A percentile compares a stretch with the other conserved stretches of the same genome.
These are phyloP conservation scores for Tulasnella sp. DNA, from an alignment of 768 basidiomycete species.

Conservation along the genomic window DNA sequence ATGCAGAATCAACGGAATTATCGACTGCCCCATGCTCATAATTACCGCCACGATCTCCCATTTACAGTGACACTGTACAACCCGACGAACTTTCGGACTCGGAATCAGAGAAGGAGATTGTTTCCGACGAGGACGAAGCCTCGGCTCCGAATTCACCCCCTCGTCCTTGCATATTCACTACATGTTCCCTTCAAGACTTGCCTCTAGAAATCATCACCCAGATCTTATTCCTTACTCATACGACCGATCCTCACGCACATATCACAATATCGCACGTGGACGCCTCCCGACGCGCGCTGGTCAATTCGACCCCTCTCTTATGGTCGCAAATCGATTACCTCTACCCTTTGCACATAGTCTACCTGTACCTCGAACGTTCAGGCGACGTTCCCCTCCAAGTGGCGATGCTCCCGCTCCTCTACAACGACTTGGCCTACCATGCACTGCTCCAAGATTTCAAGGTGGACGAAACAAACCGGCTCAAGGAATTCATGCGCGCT, in stretches of 20 bases:
- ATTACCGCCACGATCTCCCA: too few relatives aligned
- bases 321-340: not conserved
- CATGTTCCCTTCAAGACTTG: not conserved
- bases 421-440: not conserved
- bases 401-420: not conserved
- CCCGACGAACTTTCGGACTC: not conserved
- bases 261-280: not conserved
- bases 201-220: not conserved
- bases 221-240: not conserved
- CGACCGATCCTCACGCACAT: not conserved
- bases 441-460: not conserved
- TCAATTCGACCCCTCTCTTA: not conserved
- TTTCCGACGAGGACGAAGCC: not conserved
- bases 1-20: not conserved
- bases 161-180: not conserved
- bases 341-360: not conserved
- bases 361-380: not conserved
- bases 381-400: not conserved
- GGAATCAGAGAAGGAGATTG: not conserved
- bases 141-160: not conserved
- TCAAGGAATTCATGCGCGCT: not conserved
- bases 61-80: not conserved
- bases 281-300: not conserved
- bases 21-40: not conserved
- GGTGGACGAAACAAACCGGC: not conserved